These are phyloP conservation scores for Melanopsichium pennsylvanicum DNA, from an alignment of 1,284 basidiomycete genomes.

Conservation along the genomic window DNA sequence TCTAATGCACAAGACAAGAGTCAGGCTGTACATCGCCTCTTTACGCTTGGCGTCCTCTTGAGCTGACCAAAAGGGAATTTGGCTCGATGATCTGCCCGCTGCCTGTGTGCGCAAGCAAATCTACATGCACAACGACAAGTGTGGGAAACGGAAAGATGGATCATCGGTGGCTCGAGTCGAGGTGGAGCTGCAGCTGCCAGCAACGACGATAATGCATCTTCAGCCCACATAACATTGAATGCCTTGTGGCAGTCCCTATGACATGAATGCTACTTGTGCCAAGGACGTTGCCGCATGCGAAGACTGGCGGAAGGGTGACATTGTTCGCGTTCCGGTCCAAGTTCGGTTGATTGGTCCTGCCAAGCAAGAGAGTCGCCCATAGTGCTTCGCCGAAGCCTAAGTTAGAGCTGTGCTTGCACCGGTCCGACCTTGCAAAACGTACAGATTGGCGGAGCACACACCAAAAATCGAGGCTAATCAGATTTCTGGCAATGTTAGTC, in stretches of 20 bases:
- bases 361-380: constrained; percentile 13
- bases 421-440: no score
- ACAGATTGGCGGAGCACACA: no score
- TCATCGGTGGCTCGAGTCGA: constrained; percentile 14
- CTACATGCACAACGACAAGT: constrained; percentile 4
- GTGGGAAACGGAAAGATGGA: constrained; percentile 23
- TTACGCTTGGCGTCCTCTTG: no score
- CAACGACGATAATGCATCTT: background rate
- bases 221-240: constrained; percentile 28
- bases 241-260: constrained; percentile 6
- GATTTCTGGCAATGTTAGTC: no score
- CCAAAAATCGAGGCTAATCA: constrained; percentile 23
- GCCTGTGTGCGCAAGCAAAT: background rate
- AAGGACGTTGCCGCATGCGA: no score
- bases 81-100: no score
- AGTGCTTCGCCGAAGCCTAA: no score
- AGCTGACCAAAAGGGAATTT: no score
- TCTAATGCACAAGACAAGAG: no score
- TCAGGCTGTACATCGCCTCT: no score
- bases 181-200: constrained; percentile 3
- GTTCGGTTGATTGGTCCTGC: constrained; percentile 19
- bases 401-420: no score
- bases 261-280: no score
- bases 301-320: constrained; percentile 3
- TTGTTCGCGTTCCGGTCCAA: constrained; percentile 20